Evolutionary conservation across 345 rosid genomes (phyloP), one percentile per base, ranked within the genome.

Genomic region (Eutrema heterophyllum): DNA sequence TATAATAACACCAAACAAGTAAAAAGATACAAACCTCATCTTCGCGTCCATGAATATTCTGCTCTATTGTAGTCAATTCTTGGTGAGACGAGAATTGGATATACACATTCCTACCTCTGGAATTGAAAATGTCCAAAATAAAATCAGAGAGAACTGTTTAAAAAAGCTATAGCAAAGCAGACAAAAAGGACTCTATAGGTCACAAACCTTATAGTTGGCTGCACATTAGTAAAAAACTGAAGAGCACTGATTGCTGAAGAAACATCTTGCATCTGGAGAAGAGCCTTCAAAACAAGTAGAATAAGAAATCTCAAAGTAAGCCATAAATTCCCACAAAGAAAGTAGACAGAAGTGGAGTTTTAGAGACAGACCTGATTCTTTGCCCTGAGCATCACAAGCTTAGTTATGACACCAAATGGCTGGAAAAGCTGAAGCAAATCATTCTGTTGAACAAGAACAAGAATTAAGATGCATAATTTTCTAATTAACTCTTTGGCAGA

Each of bases 41-140:
- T 58, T 90, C 99, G 26, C 99, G 82, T 49, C 89, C 96, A 80
- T 95, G 98, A 64, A 93, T 56, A 72, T 84, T 95, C 81, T 95
- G 99, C 64, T 95, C 98, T 85, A 88, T 78, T 5, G 98, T 95
- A 50, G 98, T 95, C 72, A 95, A 80, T 81, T 95, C 99, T 81
- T 95, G 98, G 79, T 95, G 99, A n/a, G 99, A 95, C 16, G 98
- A 95, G 82, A 95, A 95, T 63, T 95, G 98, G 50, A 95, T 78
- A 81, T 92, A 95, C 57, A 95, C 99, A 87, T 92, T 95, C 81
- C 99, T 83, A 51, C 99, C 98, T 86, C 99, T 94, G 79, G 6
- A 59, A 56, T 48, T 49, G 11, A 38, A 63, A 16, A 43, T 6
- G 4, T 33, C 16, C 5, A 18, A 48, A 21, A 48, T 48, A 16